A percentile compares a stretch with the other conserved stretches of the same genome.
These are phyloP conservation scores for Epichloe gansuensis DNA, from an alignment of 2,329 filamentous ascomycete species.

Conservation along the genomic window DNA sequence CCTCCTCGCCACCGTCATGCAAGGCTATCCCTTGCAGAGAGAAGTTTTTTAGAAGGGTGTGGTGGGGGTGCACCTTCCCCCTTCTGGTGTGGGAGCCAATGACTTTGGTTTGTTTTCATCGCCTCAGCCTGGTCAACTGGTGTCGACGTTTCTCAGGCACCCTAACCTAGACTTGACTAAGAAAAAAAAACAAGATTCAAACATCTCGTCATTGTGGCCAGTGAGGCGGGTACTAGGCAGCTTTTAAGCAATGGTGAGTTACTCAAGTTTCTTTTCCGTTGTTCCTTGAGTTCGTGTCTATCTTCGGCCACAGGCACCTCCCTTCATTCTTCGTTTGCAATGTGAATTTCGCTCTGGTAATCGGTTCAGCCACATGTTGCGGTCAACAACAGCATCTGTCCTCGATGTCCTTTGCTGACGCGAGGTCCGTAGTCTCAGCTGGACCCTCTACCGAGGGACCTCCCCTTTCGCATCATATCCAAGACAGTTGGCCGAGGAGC, in stretches of 20 bases:
- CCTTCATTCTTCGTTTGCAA: background rate
- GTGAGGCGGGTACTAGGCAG: background rate
- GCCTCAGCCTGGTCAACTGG: background rate
- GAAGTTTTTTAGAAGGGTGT: too few species aligned
- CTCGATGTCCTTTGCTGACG: conserved; percentile 30
- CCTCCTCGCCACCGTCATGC: background rate
- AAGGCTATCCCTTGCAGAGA: too few species aligned
- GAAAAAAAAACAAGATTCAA: background rate
- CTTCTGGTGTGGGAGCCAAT: too few species aligned
- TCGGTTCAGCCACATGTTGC: background rate
- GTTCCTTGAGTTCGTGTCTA: background rate
- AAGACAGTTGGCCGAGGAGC: conserved; percentile 94
- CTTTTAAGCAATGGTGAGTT: background rate
- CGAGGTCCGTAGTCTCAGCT: conserved; percentile 55
- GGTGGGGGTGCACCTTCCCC: too few species aligned
- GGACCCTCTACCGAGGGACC: conserved; percentile 68
- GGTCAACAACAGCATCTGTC: background rate
- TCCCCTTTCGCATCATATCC: conserved; percentile 90
- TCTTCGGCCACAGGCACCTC: background rate
- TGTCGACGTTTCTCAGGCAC: background rate
- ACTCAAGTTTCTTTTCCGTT: background rate
- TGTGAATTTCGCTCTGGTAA: background rate
- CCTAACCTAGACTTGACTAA: background rate
- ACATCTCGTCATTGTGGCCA: background rate
- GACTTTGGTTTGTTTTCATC: background rate